Evolutionary conservation across 371 early-diverging fungal species (phyloP).

Genomic region (Rhizopus stolonifer): DNA sequence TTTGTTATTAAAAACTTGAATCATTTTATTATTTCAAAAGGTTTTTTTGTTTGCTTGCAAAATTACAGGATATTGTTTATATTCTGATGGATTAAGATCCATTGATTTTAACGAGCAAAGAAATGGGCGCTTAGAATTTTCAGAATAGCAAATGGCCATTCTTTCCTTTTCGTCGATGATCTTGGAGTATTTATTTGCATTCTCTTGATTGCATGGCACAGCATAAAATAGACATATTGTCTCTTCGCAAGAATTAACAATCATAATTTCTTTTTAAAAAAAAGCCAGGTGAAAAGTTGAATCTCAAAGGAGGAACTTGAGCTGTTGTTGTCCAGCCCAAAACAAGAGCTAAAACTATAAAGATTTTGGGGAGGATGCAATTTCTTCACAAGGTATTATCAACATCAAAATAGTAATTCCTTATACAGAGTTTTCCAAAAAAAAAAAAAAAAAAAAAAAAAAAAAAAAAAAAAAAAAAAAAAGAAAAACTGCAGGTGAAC

Average conservation of each 20-base stretch:
- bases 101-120: too few species aligned
- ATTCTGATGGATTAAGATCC: too few species aligned
- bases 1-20: too few species aligned
- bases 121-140: not conserved
- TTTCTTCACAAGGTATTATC: not conserved
- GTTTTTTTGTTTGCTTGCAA: too few species aligned
- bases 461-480: too few species aligned
- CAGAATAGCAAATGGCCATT: not conserved
- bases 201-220: slow-evolving; percentile 19
- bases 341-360: not conserved
- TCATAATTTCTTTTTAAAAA: slow-evolving; percentile 5
- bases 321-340: not conserved
- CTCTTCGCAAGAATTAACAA: slow-evolving; percentile 14
- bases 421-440: not conserved
- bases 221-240: slow-evolving; percentile 19
- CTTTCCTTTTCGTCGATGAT: slow-evolving; percentile 8
- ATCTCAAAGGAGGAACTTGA: not conserved
- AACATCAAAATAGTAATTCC: not conserved
- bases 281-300: not conserved
- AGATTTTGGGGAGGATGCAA: slow-evolving; percentile 1
- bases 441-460: too few species aligned
- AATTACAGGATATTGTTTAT: too few species aligned
- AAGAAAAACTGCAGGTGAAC: too few species aligned
- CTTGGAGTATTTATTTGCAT: slow-evolving; percentile 5
- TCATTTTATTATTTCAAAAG: not conserved